Percentiles rank a stretch among this genome's conserved stretches.
Evolutionary conservation across 345 rosid species (phyloP).

Genomic region (Pistacia atlantica): DNA sequence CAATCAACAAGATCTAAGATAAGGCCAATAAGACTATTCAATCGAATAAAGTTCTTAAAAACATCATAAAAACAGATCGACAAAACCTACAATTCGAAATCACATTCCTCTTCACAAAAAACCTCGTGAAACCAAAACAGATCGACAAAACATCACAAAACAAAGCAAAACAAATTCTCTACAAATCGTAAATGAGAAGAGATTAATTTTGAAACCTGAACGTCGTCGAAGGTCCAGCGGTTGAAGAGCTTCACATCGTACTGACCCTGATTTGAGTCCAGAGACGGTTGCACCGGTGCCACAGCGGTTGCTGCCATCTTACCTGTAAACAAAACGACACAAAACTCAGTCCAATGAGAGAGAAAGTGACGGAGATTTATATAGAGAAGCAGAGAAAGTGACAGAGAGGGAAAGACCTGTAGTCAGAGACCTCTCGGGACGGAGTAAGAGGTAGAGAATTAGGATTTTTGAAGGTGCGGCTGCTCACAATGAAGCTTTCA

Average conservation of each 20-base stretch:
- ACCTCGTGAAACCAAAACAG: neutral
- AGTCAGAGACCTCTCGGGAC: neutral
- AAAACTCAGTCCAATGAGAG: neutral
- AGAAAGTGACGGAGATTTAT: neutral
- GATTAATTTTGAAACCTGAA: constrained; percentile 40
- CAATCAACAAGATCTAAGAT: too few species aligned
- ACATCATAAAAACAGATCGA: too few species aligned
- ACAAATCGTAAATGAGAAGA: neutral
- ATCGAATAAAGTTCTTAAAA: too few species aligned
- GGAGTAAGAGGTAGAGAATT: neutral
- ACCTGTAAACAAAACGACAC: neutral
- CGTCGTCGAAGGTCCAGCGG: constrained; percentile 82
- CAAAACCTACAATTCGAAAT: neutral
- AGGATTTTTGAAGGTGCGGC: neutral
- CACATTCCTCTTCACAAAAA: neutral
- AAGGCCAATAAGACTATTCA: too few species aligned
- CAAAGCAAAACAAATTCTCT: neutral
- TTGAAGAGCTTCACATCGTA: constrained; percentile 82
- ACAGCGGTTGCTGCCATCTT: constrained; percentile 33
- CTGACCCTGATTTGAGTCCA: constrained; percentile 22
- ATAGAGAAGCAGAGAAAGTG: too few species aligned
- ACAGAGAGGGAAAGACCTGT: neutral
- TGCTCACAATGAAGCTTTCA: neutral
- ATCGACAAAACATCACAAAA: neutral
- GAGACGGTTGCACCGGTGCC: neutral